These are phyloP conservation scores for Primulina huaijiensis DNA, from an alignment of 257 asterid genomes.

Conservation along the genomic window DNA sequence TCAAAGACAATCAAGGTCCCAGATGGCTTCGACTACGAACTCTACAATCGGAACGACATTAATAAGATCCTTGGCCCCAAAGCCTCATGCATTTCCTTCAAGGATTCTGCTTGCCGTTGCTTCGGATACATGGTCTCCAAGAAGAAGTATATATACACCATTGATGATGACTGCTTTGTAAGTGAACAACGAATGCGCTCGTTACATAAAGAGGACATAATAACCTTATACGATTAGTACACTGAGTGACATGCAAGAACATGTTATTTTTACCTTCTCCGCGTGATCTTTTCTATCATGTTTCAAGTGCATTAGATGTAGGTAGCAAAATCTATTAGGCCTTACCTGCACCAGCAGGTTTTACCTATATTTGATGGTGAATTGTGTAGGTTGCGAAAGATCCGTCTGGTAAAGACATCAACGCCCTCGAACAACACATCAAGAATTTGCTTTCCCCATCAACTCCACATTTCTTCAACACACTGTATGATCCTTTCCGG, in stretches of 20 bases:
- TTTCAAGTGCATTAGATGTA: neutral
- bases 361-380: neutral
- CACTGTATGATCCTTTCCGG: constrained; percentile 72
- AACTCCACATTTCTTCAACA: constrained; percentile 87
- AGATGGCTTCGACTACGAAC: constrained; percentile 70
- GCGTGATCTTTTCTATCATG: neutral
- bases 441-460: constrained; percentile 77
- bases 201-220: neutral
- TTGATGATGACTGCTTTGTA: constrained; percentile 94
- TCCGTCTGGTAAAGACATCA: constrained; percentile 65
- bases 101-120: constrained; percentile 96
- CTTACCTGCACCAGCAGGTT: too few relatives aligned
- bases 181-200: constrained; percentile 19
- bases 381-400: constrained; percentile 70
- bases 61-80: constrained; percentile 74
- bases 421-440: constrained; percentile 81
- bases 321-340: too few relatives aligned
- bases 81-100: constrained; percentile 84
- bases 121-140: constrained; percentile 90
- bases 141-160: constrained; percentile 94
- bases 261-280: too few relatives aligned
- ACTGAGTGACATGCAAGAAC: too few relatives aligned
- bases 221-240: too few relatives aligned
- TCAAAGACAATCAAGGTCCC: constrained; percentile 77
- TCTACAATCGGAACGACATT: constrained; percentile 80